Evolutionary conservation across 768 basidiomycete species (phyloP).

Genomic region (Pleurotus ostreatus): DNA sequence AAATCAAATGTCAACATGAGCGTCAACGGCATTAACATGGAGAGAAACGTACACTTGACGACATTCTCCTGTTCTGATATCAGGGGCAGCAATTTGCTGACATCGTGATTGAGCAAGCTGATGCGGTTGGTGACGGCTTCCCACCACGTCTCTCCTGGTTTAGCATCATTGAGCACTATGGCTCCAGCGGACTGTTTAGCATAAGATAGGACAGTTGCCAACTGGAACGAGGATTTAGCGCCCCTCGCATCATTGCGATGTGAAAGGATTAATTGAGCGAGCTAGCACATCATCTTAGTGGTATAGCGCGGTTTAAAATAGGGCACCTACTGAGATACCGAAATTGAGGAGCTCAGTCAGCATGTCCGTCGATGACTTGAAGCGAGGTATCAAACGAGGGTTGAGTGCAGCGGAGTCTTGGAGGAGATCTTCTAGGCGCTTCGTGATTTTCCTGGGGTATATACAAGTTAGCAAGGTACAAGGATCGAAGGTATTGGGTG

Average conservation of each 20-base stretch:
- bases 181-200: conserved; percentile 71
- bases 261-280: conserved; percentile 86
- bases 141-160: conserved; percentile 70
- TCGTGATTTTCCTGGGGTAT: conserved; percentile 73
- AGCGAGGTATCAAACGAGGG: conserved; percentile 63
- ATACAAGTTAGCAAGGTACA: neutral
- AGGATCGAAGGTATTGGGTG: conserved; percentile 16
- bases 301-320: neutral
- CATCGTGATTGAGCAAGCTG: conserved; percentile 65
- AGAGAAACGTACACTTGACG: conserved; percentile 58
- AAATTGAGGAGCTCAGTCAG: conserved; percentile 86
- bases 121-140: conserved; percentile 72
- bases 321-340: conserved; percentile 70
- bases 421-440: conserved; percentile 77
- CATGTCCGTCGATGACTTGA: conserved; percentile 66
- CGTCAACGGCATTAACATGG: neutral
- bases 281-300: conserved; percentile 35
- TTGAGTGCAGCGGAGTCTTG: conserved; percentile 70
- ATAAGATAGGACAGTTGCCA: conserved; percentile 64
- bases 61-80: conserved; percentile 75
- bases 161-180: conserved; percentile 64
- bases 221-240: conserved; percentile 74
- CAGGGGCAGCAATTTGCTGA: conserved; percentile 63
- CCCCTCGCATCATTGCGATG: conserved; percentile 80
- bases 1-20: conserved; percentile 5